Base-by-base conservation (phyloP, 345 rosid genomes). In the Gossypium australe region DNA sequence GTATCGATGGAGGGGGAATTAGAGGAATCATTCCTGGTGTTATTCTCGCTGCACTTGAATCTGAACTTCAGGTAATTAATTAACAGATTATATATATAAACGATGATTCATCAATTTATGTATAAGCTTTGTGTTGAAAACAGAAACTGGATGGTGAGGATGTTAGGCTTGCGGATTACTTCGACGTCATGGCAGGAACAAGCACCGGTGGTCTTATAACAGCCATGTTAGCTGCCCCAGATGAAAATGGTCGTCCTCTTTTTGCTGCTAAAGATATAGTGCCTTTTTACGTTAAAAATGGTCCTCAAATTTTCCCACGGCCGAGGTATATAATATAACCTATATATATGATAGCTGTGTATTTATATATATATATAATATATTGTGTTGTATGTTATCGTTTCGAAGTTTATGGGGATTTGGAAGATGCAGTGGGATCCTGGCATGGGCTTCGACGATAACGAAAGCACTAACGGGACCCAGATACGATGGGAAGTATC, bases 1-100 rank as follows among this genome's bases (percentile, higher is more conserved):
- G 97, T 67, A 74, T 92, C 22, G 97, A 92, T 57, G 97, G 95
- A 9, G 97, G 97, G 25, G 95, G 92, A 22, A 74, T 92, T 34
- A 63, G 89, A 78, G 95, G 94, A 73, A 82, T 87, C 75, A 87
- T 92, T 59, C 82, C 94, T 2, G 92, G 88, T 22, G 92, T 87
- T 9, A 75, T 90, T 70, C 91, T 92, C 43, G 83, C 79, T 51
- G 79, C 61, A 70, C 94, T 92, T n/a, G 94, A 92, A 76, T 85
- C 89, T 57, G 82, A 92, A 69, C 92, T 92, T 80, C 95, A 92
- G 97, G 97, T 91, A 67, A 57, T 57, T 9, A 67, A 57, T 57
- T 2, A 22, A 49, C 24, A 12, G 4, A 3, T 49, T 5, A 29
- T 29, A n/a, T 61, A 55, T 10, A 20, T 1, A 11, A n/a, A 5